Base-by-base conservation (phyloP, 1,284 basidiomycete genomes). In the Volvariella volvacea region DNA sequence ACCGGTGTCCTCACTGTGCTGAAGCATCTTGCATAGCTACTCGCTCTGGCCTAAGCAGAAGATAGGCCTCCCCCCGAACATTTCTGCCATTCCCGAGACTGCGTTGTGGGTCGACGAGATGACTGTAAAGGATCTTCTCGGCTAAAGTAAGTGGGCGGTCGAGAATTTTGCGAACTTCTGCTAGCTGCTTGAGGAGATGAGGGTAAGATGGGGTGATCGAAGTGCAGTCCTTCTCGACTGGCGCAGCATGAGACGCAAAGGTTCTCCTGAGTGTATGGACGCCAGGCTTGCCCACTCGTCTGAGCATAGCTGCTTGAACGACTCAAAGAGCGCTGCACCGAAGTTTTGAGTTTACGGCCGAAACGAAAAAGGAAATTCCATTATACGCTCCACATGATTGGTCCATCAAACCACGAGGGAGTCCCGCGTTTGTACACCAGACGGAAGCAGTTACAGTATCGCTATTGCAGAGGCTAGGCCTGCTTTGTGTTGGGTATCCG, bases 1-100 rank as follows among this genome's bases (percentile, higher is more conserved):
- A 31, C 39, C 32, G 14, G 45, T 49, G 43, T 52, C 42, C 82
- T 64, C 65, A 89, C 87, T 99, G 96, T 41, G 96, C 96, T 40
- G 93, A 97, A 36, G 96, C 96, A 67, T 98, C 93, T 64, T 99
- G 96, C 92, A 99, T 97, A 25, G 96, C 96, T 19, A 99, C 93
- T 51, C 96, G 74, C 65, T 98, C 89, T 4, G 95, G 93, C 48
- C 72, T 75, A 34, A 99, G 78, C 65, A 93, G 93, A 44, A 98
- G 73, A 66, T 99, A 97, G 20, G 82, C 76, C 64, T 94, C 83
- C 31, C 95, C 95, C 54, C 95, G 74, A 34, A 92, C 75, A 46
- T 70, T 76, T 17, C 80, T 80, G 41, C 80, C 80, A 42, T 77
- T 73, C 15, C 75, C 75, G 25, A 96, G 67, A 46, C 72, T 82